Base-by-base conservation (phyloP, 129 eudicot genomes). In the Ambrosia artemisiifolia region DNA sequence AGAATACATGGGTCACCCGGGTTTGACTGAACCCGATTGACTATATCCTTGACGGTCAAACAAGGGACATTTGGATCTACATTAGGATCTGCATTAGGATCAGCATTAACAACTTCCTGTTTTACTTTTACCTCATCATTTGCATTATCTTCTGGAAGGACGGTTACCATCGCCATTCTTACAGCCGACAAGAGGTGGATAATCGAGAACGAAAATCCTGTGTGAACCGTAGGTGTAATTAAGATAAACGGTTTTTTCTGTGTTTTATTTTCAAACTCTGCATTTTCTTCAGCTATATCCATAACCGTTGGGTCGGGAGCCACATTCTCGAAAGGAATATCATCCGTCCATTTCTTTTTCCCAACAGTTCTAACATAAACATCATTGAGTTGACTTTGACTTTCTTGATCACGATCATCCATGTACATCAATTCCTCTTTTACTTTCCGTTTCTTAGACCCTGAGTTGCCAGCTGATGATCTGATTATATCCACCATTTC, bases 1-100 rank as follows among this genome's bases (percentile, higher is more conserved):
- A 95, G 97, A 73, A 95, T 91, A 70, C 88, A 83, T 12, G 99
- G 99, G 84, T 95, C 99, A 9, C 96, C 91, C 3, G 99, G 99
- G 73, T 91, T 90, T 66, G 96, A 86, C 74, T 78, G 85, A 8
- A 95, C 99, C 65, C 97, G 97, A 80, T 83, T 85, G 61, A 91
- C 97, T 56, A 95, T 83, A 38, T 93, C 92, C 65, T 81, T 86
- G 75, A 92, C 81, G 43, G 94, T 77, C 32, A 92, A 87, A 38
- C 88, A 83, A 46, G 92, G 96, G 47, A 84, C 83, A 16, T 79
- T 94, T 2, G 66, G 70, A 66, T 75, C 75, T 24, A 57, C 76
- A 51, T 82, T 66, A 40, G 76, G 62, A 69, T 77, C 28, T 24
- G 28, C 28, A 24, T 24, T 24, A 24, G 28, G 28, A 24, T 53